These are phyloP conservation scores for Pseudogymnoascus sp. DNA, from an alignment of 2,329 filamentous ascomycete species.

Conservation along the genomic window DNA sequence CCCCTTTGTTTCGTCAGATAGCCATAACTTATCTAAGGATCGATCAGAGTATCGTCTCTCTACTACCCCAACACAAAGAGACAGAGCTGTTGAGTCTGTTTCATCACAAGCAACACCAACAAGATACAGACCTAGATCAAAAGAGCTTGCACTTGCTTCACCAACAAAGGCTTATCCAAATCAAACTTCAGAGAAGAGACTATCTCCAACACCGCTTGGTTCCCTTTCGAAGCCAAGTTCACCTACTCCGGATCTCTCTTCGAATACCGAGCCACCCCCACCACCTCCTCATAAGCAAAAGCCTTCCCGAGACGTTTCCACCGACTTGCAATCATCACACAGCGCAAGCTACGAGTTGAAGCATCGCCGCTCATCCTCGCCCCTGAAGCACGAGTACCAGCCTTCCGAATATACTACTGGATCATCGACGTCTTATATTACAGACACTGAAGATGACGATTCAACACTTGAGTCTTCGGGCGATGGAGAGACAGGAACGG, in stretches of 20 bases:
- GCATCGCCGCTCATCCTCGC: constrained; percentile 75
- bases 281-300: not conserved
- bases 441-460: constrained; percentile 45
- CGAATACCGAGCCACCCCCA: not conserved
- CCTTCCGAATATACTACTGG: constrained; percentile 63
- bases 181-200: not conserved
- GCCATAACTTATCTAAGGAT: not conserved
- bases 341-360: constrained; percentile 11
- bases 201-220: not conserved
- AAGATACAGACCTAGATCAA: constrained; percentile 1
- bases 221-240: not conserved
- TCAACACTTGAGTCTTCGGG: constrained; percentile 38
- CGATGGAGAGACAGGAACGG: constrained; percentile 44
- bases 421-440: constrained; percentile 51
- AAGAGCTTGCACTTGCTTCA: not conserved
- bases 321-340: not conserved
- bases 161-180: constrained; percentile 1
- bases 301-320: not conserved
- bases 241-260: not conserved
- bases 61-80: not conserved
- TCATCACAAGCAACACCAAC: not conserved
- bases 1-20: not conserved
- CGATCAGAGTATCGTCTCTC: not conserved
- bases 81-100: not conserved
- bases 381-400: constrained; percentile 93